phyloP scores from a whole-genome alignment of 2,329 filamentous ascomycete species.

The Pseudogymnoascus sp. region DNA sequence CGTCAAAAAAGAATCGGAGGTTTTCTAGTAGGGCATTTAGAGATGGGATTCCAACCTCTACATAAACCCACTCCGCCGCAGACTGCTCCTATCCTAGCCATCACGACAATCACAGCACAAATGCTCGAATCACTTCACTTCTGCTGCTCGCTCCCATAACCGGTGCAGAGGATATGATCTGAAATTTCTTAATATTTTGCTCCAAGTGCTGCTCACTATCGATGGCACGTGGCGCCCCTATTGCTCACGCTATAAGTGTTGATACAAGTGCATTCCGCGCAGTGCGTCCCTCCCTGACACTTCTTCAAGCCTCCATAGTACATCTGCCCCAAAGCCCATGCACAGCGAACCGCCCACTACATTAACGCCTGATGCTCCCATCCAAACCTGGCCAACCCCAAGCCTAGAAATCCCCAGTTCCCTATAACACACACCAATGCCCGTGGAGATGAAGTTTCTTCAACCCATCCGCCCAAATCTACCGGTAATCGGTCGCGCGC shows the following conservation, averaged over 20 bases:
- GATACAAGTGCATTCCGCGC: neutral
- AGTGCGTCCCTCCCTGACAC: neutral
- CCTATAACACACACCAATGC: neutral
- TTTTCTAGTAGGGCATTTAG: too few species aligned
- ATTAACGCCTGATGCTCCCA: conserved; percentile 1
- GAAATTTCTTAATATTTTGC: neutral
- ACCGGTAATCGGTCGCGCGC: conserved; percentile 27
- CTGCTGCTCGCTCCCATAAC: neutral
- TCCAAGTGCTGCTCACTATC: neutral
- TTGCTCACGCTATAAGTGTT: neutral
- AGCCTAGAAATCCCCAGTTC: neutral
- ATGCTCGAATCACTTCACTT: neutral
- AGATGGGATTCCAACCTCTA: too few species aligned
- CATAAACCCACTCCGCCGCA: too few species aligned
- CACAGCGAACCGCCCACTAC: neutral
- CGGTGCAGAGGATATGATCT: neutral
- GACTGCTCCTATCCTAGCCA: neutral
- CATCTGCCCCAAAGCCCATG: neutral
- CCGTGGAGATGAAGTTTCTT: neutral
- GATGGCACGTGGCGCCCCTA: neutral
- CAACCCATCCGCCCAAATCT: neutral
- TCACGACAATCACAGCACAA: neutral
- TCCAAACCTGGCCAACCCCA: neutral
- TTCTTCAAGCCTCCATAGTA: neutral
- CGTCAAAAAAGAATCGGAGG: too few species aligned